Base-by-base conservation (phyloP, 805 yeast genomes). In the Clavispora carvajalis region DNA sequence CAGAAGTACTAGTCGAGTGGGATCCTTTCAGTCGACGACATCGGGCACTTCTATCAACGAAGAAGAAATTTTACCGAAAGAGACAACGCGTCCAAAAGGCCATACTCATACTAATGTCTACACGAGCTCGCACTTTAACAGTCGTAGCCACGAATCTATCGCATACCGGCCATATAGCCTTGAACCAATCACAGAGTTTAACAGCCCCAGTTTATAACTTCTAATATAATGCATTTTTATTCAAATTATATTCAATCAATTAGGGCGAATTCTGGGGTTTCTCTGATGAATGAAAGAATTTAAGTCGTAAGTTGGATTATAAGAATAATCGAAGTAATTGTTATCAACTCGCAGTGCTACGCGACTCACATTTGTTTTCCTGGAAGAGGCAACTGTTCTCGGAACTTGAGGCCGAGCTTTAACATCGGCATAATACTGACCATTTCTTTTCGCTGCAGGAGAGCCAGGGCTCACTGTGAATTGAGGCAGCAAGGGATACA, bases 301-400 rank as follows among this genome's bases (percentile, higher is more conserved):
- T 38, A 67, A 67, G 48, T 67, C 70, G 40, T 67, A 67, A 31
- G 52, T 55, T n/a, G 52, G 61, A 33, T 44, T 46, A 0, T 49
- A 38, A 5, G 62, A 44, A 41, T 67, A 67, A 44, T 67, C 72
- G 43, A 64, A 67, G 45, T 65, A 65, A 39, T 54, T 53, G 6
- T 55, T 47, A 13, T 58, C 63, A 3, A 4, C 10, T 4, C 8
- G 17, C 19, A 19, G 10, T 2, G 18, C 11, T 5, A 24, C 6
- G 33, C 33, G 19, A 15, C 6, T 17, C 7, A 22, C 7, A 35
- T 39, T 36, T 22, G 40, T 6, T 25, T 22, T n/a, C n/a, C 22
- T 11, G 17, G 11, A 28, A 28, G 10, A 18, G 23, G 10, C 23
- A 6, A 7, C 15, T 21, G 13, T 31, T 9, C 4, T 15, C 16